These are phyloP conservation scores for Melaleuca quinquenervia DNA, from an alignment of 345 rosid genomes.

Conservation along the genomic window DNA sequence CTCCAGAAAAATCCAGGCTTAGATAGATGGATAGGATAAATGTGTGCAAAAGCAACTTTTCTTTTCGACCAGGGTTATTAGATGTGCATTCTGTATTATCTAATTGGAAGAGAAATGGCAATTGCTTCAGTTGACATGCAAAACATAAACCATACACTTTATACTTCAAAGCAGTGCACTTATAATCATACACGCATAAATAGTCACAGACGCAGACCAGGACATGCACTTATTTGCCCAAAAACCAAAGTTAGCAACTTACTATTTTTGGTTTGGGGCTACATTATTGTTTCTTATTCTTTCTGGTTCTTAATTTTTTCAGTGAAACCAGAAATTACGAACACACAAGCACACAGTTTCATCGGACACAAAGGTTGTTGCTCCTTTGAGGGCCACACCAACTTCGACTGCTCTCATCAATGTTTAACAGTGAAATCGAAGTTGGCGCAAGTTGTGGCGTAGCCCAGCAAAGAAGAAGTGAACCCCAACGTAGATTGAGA, in stretches of 20 bases:
- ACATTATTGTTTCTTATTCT: background rate
- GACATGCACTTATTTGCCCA: background rate
- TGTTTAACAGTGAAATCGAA: background rate
- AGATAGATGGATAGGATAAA: background rate
- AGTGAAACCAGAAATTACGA: background rate
- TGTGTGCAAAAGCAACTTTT: background rate
- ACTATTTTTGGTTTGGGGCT: background rate
- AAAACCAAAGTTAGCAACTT: background rate
- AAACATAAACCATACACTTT: background rate
- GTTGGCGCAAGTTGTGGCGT: background rate
- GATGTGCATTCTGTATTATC: background rate
- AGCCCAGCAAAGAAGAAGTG: conserved; percentile 7
- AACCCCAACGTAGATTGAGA: conserved; percentile 19
- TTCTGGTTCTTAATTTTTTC: background rate
- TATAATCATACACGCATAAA: background rate
- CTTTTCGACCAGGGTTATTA: background rate
- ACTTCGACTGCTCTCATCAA: background rate
- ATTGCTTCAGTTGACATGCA: background rate
- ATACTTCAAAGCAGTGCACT: background rate
- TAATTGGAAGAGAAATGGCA: background rate
- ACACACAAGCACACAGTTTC: background rate
- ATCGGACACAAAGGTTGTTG: background rate
- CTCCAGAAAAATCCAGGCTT: background rate
- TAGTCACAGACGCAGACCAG: background rate
- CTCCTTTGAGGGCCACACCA: background rate